Conservation (phyloP, 163 green algal genomes). For the Chloromonas sp. region DNA sequence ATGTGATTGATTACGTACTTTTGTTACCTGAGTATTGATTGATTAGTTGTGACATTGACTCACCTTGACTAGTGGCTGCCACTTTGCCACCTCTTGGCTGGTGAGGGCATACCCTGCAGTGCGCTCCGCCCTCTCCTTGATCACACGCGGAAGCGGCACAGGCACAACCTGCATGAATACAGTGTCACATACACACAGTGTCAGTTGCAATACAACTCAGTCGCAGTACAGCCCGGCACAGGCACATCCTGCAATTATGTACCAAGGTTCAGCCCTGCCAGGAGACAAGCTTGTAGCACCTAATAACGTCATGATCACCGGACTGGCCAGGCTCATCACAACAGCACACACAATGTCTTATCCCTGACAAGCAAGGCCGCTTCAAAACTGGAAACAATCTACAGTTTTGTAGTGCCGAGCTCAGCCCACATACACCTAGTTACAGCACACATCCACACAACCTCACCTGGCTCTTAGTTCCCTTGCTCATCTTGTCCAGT, state of each 20-base stretch:
- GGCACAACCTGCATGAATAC: conserved; percentile 27
- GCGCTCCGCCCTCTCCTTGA: conserved; percentile 68
- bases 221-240: background rate
- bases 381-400: too few relatives aligned
- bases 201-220: background rate
- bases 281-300: too few relatives aligned
- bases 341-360: too few relatives aligned
- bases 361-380: too few relatives aligned
- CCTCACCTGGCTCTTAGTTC: too few relatives aligned
- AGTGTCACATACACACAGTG: background rate
- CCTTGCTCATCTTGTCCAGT: conserved; percentile 12
- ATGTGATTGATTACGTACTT: too few relatives aligned
- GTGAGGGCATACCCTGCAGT: conserved; percentile 82
- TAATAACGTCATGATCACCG: too few relatives aligned
- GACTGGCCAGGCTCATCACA: too few relatives aligned
- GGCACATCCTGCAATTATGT: background rate
- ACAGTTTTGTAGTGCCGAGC: too few relatives aligned
- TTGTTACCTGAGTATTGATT: too few relatives aligned
- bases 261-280: background rate
- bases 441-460: too few relatives aligned
- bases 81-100: conserved; percentile 80
- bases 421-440: too few relatives aligned
- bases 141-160: conserved; percentile 59
- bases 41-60: background rate
- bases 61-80: conserved; percentile 87